These are phyloP conservation scores for Eimeria falciformis DNA, from an alignment of 169 alveolate species.

Conservation along the genomic window DNA sequence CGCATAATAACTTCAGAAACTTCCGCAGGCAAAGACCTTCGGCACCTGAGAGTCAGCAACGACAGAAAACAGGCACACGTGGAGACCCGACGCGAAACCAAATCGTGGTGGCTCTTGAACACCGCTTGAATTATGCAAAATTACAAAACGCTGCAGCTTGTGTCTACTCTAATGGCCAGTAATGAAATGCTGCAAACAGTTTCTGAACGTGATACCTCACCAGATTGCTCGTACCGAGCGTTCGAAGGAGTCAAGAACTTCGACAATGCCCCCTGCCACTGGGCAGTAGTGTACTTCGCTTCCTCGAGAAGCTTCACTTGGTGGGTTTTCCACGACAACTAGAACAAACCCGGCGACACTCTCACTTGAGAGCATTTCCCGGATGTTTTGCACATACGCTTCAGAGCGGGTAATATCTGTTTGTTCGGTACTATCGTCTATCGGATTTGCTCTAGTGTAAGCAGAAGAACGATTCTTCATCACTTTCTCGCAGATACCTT, in stretches of 20 bases:
- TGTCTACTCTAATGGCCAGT: too few relatives aligned
- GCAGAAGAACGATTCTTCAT: slow-evolving; percentile 62
- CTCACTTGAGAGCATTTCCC: slow-evolving; percentile 17
- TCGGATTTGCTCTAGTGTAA: slow-evolving; percentile 49
- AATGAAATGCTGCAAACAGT: too few relatives aligned
- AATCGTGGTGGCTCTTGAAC: too few relatives aligned
- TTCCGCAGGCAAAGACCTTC: slow-evolving; percentile 68
- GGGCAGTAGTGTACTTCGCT: slow-evolving; percentile 60
- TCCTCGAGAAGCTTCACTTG: not conserved
- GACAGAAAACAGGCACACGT: too few relatives aligned
- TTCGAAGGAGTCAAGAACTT: slow-evolving; percentile 28
- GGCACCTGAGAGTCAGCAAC: slow-evolving; percentile 47
- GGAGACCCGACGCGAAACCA: too few relatives aligned
- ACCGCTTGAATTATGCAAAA: too few relatives aligned
- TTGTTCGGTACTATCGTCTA: slow-evolving; percentile 18
- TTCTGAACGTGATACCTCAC: not conserved
- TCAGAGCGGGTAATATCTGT: slow-evolving; percentile 30
- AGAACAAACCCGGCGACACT: slow-evolving; percentile 57
- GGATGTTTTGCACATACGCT: slow-evolving; percentile 10
- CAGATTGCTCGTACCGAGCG: slow-evolving; percentile 36
- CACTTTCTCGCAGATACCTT: slow-evolving; percentile 69
- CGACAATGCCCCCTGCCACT: slow-evolving; percentile 72
- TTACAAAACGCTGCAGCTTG: too few relatives aligned
- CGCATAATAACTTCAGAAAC: slow-evolving; percentile 58
- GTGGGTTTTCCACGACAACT: slow-evolving; percentile 63